Base-by-base conservation (phyloP, 2,329 filamentous ascomycete species). In the Chaetomium sp. region DNA sequence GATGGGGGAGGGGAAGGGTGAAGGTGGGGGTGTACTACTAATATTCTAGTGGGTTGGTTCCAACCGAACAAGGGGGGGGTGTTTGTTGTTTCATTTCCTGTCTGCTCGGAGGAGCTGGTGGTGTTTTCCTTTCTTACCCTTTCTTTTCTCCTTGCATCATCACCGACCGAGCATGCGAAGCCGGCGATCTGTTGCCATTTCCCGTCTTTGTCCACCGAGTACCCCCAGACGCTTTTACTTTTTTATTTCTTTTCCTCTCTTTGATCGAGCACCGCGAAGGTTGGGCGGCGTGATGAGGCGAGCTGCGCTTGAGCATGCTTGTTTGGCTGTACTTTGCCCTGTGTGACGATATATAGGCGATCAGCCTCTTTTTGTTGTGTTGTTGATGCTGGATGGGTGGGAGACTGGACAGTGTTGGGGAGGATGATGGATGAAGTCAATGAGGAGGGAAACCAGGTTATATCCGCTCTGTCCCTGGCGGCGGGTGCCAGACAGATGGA, bases 331-430 rank as follows among this genome's bases (percentile, higher is more conserved):
- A 25, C 3, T 47, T 49, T 38, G 42, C 42, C 50, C 33, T 25
- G 51, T 60, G 57, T 57, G 13, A 57, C 23, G 56, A 59, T 59
- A 56, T 64, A 64, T 59, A 50, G 62, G 57, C 19, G 51, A 33
- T 16, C n/a, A n/a, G 45, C 4, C 54, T 21, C 49, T 8, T 51
- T 19, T 25, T n/a, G 35, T 19, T 50, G 31, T n/a, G 57, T 16
- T 56, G 57, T 19, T 23, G 31, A 25, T 25, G 42, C 8, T 29
- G 16, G 33, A 49, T 25, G 27, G 16, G 27, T 13, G 23, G 23
- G n/a, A 23, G 27, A n/a, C 31, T n/a, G 19, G 53, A 55, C 16
- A 13, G 23, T 60, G n/a, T n/a, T n/a, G 57, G 33, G 45, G n/a
- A 9, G 49, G 27, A 50, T 53, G 57, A 57, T 57, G 62, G 53